phyloP scores from a whole-genome alignment of 2,329 filamentous ascomycete species.

The Botrytis cinerea region DNA sequence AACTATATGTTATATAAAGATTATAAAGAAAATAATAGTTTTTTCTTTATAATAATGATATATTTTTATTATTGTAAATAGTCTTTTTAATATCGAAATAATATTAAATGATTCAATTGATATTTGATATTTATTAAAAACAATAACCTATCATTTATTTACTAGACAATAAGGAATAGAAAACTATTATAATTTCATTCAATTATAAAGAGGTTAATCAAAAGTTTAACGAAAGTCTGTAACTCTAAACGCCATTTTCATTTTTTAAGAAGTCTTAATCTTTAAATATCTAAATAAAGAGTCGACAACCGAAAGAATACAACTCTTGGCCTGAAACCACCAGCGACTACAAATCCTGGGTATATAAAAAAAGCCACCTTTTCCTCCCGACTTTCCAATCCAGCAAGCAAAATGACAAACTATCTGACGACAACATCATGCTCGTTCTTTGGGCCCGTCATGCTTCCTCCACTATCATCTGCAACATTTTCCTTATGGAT shows the following conservation, averaged over 20 bases:
- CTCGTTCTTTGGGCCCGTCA: neutral
- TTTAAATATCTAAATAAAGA: neutral
- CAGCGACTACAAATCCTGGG: neutral
- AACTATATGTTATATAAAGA: too few relatives aligned
- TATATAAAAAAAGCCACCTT: conserved; percentile 1
- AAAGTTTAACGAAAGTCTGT: neutral
- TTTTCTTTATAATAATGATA: too few relatives aligned
- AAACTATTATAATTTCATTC: neutral
- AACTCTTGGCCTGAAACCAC: neutral
- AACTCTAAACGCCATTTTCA: neutral
- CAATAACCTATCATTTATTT: too few relatives aligned
- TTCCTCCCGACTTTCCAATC: neutral
- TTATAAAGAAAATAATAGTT: too few relatives aligned
- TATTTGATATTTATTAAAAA: too few relatives aligned
- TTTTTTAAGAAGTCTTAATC: neutral
- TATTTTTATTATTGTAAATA: too few relatives aligned
- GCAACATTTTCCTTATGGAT: conserved; percentile 9
- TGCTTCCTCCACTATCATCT: neutral
- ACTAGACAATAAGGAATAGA: neutral
- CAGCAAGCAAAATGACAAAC: neutral
- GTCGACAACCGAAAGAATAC: too few relatives aligned
- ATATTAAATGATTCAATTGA: too few relatives aligned
- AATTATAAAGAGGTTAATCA: neutral
- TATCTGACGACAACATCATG: neutral
- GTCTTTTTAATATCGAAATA: too few relatives aligned